Conservation (phyloP, 2,329 filamentous ascomycete species). For the Clarireedia hainanense region DNA sequence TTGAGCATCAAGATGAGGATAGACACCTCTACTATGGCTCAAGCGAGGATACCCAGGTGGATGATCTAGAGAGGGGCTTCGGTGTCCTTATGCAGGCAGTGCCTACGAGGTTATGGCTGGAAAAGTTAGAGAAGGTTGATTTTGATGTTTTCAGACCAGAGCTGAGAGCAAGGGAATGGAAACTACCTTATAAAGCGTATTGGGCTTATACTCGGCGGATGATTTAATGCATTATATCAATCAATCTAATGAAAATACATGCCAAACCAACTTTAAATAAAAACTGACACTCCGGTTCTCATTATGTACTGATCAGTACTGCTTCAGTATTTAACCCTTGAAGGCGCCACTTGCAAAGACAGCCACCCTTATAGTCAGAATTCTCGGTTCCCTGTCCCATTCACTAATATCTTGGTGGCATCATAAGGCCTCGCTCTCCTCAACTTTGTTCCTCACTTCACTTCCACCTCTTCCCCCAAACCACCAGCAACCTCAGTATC, state of each 20-base stretch:
- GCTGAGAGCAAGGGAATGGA: constrained; percentile 66
- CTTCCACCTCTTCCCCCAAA: neutral
- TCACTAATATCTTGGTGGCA: no score
- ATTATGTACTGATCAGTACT: no score
- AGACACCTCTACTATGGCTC: constrained; percentile 46
- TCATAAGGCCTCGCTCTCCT: neutral
- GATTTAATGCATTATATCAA: constrained; percentile 27
- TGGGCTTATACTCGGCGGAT: constrained; percentile 48
- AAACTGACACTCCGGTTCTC: no score
- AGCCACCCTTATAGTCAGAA: no score
- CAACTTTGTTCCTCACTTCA: neutral
- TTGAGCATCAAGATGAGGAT: constrained; percentile 76
- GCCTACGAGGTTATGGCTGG: constrained; percentile 69
- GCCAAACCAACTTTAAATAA: neutral
- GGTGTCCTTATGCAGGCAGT: constrained; percentile 75
- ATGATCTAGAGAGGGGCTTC: constrained; percentile 61
- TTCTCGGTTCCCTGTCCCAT: no score
- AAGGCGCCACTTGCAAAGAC: no score
- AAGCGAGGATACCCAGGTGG: constrained; percentile 32
- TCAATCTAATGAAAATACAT: neutral
- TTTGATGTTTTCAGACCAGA: constrained; percentile 72
- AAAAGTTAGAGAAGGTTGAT: constrained; percentile 67
- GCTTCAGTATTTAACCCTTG: no score
- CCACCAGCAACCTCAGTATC: constrained; percentile 10
- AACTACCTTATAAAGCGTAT: constrained; percentile 69